These are phyloP conservation scores for Trichoderma reesei DNA, from an alignment of 495 filamentous ascomycete genomes.

Conservation along the genomic window DNA sequence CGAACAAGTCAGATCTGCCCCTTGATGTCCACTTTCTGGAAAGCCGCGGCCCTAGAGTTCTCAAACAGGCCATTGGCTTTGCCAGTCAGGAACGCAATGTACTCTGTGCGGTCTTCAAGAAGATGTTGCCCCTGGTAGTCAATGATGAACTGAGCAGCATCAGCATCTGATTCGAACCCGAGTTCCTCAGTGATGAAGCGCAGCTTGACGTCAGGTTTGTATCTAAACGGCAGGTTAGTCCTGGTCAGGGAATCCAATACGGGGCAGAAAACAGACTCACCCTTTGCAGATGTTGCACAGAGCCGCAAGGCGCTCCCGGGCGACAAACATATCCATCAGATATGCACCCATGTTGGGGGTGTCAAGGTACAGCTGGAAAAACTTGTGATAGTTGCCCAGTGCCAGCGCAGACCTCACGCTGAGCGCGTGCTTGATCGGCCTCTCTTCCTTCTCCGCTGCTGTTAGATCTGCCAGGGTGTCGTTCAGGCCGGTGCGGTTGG, in stretches of 20 bases:
- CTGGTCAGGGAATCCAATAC: too few species aligned
- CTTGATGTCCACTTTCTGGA: slow-evolving; percentile 87
- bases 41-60: slow-evolving; percentile 55
- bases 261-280: slow-evolving; percentile 46
- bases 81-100: slow-evolving; percentile 63
- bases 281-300: slow-evolving; percentile 84
- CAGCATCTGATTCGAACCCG: slow-evolving; percentile 85
- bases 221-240: slow-evolving; percentile 40
- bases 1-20: slow-evolving; percentile 66
- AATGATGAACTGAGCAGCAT: slow-evolving; percentile 79
- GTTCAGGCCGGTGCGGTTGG: slow-evolving; percentile 97
- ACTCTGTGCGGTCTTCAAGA: slow-evolving; percentile 67
- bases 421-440: slow-evolving; percentile 81
- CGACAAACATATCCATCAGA: slow-evolving; percentile 97
- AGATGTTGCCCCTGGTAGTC: slow-evolving; percentile 63
- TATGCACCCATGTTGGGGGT: slow-evolving; percentile 97
- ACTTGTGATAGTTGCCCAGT: slow-evolving; percentile 90
- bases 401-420: slow-evolving; percentile 85
- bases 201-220: slow-evolving; percentile 79
- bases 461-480: slow-evolving; percentile 97
- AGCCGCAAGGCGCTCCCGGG: slow-evolving; percentile 83
- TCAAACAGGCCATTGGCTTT: slow-evolving; percentile 71
- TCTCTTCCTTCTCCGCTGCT: slow-evolving; percentile 78
- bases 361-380: slow-evolving; percentile 90
- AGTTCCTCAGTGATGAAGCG: slow-evolving; percentile 93